Conservation (phyloP, 768 basidiomycete species). For the Tulasnella calospora region DNA sequence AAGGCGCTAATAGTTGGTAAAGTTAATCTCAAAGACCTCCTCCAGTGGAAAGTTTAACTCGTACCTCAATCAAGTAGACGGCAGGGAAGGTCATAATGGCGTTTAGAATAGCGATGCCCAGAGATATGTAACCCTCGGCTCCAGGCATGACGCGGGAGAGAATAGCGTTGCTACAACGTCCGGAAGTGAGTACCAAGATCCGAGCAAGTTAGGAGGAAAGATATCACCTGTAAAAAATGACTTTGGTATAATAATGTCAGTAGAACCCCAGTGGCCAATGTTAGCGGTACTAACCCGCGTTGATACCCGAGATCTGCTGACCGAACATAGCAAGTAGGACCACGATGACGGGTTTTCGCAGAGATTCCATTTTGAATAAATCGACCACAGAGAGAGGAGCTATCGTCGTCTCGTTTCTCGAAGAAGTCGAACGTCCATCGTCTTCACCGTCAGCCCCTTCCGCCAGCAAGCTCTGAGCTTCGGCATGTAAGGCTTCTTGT, state of each 20-base stretch:
- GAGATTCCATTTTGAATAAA: conserved; percentile 37
- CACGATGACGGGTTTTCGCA: background rate
- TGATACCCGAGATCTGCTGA: conserved; percentile 25
- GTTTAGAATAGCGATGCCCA: conserved; percentile 35
- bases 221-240: conserved; percentile 25
- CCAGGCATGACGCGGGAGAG: conserved; percentile 24
- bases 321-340: conserved; percentile 17
- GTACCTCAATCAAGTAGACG: conserved; percentile 40
- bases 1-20: conserved; percentile 5
- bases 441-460: background rate
- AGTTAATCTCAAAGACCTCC: background rate
- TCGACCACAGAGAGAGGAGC: conserved; percentile 49
- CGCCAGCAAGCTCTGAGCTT: conserved; percentile 5
- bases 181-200: background rate
- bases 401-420: conserved; percentile 30
- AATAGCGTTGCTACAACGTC: conserved; percentile 23
- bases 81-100: conserved; percentile 42
- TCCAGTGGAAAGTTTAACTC: conserved; percentile 12
- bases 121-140: conserved; percentile 26
- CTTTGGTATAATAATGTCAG: background rate
- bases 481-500: background rate
- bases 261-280: background rate
- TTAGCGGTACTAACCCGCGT: conserved; percentile 33
- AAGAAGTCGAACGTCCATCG: conserved; percentile 20
- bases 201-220: background rate